Evolutionary conservation across 2,329 filamentous ascomycete genomes (phyloP).

Genomic region (Tympanopsis confertula): DNA sequence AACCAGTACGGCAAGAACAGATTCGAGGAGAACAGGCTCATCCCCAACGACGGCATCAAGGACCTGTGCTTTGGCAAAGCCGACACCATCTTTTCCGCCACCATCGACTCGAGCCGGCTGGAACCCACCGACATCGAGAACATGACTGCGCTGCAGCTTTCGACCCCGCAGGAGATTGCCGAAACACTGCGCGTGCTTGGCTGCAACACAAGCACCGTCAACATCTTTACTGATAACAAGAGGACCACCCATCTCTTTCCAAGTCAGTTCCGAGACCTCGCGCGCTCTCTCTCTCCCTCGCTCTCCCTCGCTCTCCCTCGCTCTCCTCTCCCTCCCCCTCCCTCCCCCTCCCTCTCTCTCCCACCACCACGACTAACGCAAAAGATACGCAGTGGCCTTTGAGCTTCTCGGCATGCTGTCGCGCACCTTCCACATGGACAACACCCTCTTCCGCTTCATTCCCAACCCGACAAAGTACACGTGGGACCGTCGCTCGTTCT

Average conservation of each 20-base stretch:
- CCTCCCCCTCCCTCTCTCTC: not conserved
- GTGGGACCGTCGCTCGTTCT: slow-evolving; percentile 39
- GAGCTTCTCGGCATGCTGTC: slow-evolving; percentile 48
- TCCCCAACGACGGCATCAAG: slow-evolving; percentile 40
- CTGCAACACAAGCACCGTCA: slow-evolving; percentile 38
- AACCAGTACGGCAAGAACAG: slow-evolving; percentile 33
- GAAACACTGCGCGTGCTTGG: slow-evolving; percentile 39
- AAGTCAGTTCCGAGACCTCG: slow-evolving; percentile 16
- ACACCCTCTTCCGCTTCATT: slow-evolving; percentile 37
- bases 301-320: not conserved
- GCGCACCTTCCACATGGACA: slow-evolving; percentile 32
- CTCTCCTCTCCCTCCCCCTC: not conserved
- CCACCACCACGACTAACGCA: slow-evolving; percentile 7
- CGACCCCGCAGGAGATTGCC: slow-evolving; percentile 33
- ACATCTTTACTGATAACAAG: slow-evolving; percentile 25
- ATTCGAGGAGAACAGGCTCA: slow-evolving; percentile 36
- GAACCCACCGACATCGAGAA: slow-evolving; percentile 20
- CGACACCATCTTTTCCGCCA: slow-evolving; percentile 36
- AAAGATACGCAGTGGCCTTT: slow-evolving; percentile 36
- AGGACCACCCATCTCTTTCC: slow-evolving; percentile 36
- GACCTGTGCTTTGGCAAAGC: slow-evolving; percentile 42
- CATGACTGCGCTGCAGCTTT: slow-evolving; percentile 31
- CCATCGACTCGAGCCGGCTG: slow-evolving; percentile 25
- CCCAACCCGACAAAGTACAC: slow-evolving; percentile 42
- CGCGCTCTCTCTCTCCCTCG: not conserved